Evolutionary conservation across 495 filamentous ascomycete species (phyloP).

Genomic region (Corynascus novoguineensis): DNA sequence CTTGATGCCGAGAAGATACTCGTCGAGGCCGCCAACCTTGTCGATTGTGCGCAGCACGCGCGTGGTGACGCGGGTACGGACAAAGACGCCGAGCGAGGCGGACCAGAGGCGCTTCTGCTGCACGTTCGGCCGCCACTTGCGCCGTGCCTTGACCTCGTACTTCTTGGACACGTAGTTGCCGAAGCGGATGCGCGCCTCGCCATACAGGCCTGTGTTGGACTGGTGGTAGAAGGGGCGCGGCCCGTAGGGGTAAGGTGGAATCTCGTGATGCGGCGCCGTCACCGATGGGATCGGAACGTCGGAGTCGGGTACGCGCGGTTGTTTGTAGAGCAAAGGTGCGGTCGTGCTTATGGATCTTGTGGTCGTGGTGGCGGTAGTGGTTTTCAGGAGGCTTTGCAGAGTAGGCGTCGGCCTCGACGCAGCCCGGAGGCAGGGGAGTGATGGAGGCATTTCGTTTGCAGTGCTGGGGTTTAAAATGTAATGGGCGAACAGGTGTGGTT

Average conservation of each 20-base stretch:
- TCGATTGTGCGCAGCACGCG: slow-evolving; percentile 78
- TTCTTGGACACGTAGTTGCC: slow-evolving; percentile 82
- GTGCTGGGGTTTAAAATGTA: background rate
- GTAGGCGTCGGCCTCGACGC: background rate
- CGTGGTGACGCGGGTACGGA: slow-evolving; percentile 71
- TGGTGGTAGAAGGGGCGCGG: slow-evolving; percentile 77
- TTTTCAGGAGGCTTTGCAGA: slow-evolving; percentile 4
- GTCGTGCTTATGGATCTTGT: slow-evolving; percentile 24
- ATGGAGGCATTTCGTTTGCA: slow-evolving; percentile 12
- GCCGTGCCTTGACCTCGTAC: slow-evolving; percentile 76
- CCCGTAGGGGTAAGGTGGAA: slow-evolving; percentile 81
- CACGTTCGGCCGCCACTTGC: slow-evolving; percentile 85
- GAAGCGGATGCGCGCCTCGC: slow-evolving; percentile 68
- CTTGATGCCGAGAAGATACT: slow-evolving; percentile 76
- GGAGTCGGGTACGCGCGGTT: slow-evolving; percentile 22
- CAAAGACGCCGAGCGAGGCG: slow-evolving; percentile 53
- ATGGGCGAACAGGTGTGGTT: background rate
- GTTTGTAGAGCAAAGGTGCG: slow-evolving; percentile 22
- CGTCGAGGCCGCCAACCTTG: slow-evolving; percentile 81
- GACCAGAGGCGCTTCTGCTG: slow-evolving; percentile 70
- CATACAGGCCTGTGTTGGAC: slow-evolving; percentile 81
- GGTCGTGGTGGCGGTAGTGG: slow-evolving; percentile 6
- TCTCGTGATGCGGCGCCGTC: slow-evolving; percentile 33
- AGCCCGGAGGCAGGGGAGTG: slow-evolving; percentile 18
- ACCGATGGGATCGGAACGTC: slow-evolving; percentile 24